Evolutionary conservation across 108 stramenopile genomes (phyloP).

Genomic region (Cyclotella choctawhatcheeana): DNA sequence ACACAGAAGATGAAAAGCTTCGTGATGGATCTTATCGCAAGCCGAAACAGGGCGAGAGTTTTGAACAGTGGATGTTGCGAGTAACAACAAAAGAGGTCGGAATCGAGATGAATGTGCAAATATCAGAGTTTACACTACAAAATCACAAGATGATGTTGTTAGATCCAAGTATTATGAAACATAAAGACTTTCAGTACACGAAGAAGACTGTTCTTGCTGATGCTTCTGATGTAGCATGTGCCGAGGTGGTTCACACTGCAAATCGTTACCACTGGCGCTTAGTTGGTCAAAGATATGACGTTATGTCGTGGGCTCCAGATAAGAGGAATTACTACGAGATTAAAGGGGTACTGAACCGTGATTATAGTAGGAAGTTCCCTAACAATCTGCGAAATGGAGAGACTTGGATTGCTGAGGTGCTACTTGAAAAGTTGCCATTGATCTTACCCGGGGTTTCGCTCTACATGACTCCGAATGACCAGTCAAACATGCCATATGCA

Average conservation of each 20-base stretch:
- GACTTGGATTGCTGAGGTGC: constrained; percentile 89
- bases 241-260: constrained; percentile 96
- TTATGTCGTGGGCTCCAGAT: constrained; percentile 94
- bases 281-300: constrained; percentile 96
- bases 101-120: constrained; percentile 95
- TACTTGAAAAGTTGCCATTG: constrained; percentile 84
- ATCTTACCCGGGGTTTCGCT: constrained; percentile 90
- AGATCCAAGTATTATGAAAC: constrained; percentile 87
- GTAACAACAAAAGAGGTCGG: constrained; percentile 97
- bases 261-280: constrained; percentile 96
- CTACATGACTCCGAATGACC: constrained; percentile 85
- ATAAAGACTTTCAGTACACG: constrained; percentile 85
- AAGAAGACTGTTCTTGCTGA: constrained; percentile 64
- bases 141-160: constrained; percentile 97
- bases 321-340: constrained; percentile 86
- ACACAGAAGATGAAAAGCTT: constrained; percentile 94
- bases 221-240: constrained; percentile 90
- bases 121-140: constrained; percentile 97
- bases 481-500: constrained; percentile 83
- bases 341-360: constrained; percentile 67
- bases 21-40: constrained; percentile 85
- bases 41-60: constrained; percentile 83
- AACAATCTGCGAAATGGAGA: constrained; percentile 73
- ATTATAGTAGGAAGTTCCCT: constrained; percentile 83
- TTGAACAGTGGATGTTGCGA: constrained; percentile 97